Base-by-base conservation (phyloP, 2,329 filamentous ascomycete species). In the Plectosphaerella plurivora region DNA sequence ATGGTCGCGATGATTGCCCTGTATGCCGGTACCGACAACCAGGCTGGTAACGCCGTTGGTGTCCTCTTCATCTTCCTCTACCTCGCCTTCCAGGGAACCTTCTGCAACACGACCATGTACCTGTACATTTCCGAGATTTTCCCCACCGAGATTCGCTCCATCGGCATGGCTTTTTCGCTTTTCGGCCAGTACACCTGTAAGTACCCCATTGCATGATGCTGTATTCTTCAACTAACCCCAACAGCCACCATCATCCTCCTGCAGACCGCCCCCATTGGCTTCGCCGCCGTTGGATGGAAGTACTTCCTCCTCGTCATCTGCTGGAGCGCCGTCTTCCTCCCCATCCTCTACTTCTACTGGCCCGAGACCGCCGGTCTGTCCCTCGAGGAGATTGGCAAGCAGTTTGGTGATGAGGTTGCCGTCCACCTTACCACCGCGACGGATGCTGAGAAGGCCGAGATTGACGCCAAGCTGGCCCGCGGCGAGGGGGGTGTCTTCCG, bases 341-440 rank as follows among this genome's bases (percentile, higher is more conserved):
- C 72, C 15, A 50, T 60, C 22, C 56, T 62, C 37, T 75, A 74
- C 59, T 70, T 74, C 57, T 75, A 68, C 61, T 74, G 64, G 58
- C 71, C 71, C 2, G 71, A 73, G 55, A 73, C 71, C 4, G 70
- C 70, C 3, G 63, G 64, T 12, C 60, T 75, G 41, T 72, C 71
- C 0, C 60, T 77, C 10, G 75, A 77, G 53, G 73, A 77, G 55
- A 71, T 77, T 22, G 69, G 66, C 14, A 61, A 68, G 51, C 70
- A 70, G 49, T 77, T 79, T 51, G 77, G 76, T 7, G 76, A 80
- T 48, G 74, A 79, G 22, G 73, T 78, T 7, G 74, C 74, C 1
- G 70, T 77, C 4, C 65, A 74, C 45, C 59, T 76, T 7, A 74
- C 69, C 4, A 70, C 74, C 56, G 68, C 70, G 0, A 70, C 68